Percentiles rank a stretch among this genome's conserved stretches.
phyloP scores from a whole-genome alignment of 129 eudicot genomes.

The Flaveria brownii region DNA sequence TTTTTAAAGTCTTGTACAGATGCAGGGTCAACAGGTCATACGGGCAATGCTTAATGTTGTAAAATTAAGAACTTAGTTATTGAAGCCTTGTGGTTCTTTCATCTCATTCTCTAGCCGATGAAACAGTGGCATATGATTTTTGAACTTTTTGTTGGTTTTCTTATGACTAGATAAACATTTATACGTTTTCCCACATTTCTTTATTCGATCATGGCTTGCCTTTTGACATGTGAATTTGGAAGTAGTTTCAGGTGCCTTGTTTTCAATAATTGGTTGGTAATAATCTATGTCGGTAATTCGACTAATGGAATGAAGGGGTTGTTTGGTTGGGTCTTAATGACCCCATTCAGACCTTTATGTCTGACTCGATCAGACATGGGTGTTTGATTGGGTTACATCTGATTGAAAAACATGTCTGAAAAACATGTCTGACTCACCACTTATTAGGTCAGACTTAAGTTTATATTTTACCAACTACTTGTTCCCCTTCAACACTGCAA shows the following conservation, averaged over 20 bases:
- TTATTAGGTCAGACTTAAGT: too few species aligned
- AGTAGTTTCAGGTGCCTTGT: not conserved
- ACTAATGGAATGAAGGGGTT: too few species aligned
- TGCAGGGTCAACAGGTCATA: slow-evolving; percentile 14
- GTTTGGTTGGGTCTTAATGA: too few species aligned
- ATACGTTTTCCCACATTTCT: slow-evolving; percentile 3
- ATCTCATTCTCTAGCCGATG: not conserved
- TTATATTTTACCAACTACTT: too few species aligned
- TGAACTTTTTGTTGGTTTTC: slow-evolving; percentile 13
- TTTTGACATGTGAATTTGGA: not conserved
- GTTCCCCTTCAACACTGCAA: too few species aligned
- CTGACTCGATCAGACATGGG: too few species aligned
- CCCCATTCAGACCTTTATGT: too few species aligned
- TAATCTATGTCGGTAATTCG: not conserved
- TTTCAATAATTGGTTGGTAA: too few species aligned
- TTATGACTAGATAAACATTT: slow-evolving; percentile 1
- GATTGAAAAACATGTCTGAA: too few species aligned
- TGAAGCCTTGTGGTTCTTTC: slow-evolving; percentile 12
- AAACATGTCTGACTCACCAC: too few species aligned
- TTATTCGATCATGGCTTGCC: not conserved
- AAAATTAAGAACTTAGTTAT: slow-evolving; percentile 14
- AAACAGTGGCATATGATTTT: slow-evolving; percentile 1
- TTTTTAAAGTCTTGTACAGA: slow-evolving; percentile 11
- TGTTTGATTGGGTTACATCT: too few species aligned
- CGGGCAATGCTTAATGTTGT: slow-evolving; percentile 15